These are phyloP conservation scores for Fusarium brachygibbosum DNA, from an alignment of 2,329 filamentous ascomycete species.

Conservation along the genomic window DNA sequence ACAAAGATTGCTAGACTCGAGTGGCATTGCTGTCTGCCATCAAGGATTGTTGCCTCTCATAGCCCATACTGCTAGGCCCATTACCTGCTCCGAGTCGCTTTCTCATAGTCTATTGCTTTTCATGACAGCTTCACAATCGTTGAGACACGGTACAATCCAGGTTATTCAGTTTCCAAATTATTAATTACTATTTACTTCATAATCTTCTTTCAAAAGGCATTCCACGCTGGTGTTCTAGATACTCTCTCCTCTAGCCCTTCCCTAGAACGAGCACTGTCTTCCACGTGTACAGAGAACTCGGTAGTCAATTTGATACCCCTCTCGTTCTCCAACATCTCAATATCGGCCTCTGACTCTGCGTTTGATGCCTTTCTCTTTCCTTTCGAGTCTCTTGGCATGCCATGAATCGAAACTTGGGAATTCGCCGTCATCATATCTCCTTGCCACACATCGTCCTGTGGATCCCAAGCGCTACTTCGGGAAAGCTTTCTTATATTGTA, in stretches of 20 bases:
- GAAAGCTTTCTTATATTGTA: slow-evolving; percentile 43
- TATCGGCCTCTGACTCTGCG: slow-evolving; percentile 29
- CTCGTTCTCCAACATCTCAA: slow-evolving; percentile 33
- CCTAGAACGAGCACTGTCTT: slow-evolving; percentile 34
- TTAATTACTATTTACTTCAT: background rate
- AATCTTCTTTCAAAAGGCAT: slow-evolving; percentile 26
- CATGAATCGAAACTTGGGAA: slow-evolving; percentile 22
- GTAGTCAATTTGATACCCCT: slow-evolving; percentile 40
- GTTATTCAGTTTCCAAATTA: background rate
- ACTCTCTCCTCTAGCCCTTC: slow-evolving; percentile 27
- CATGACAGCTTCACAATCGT: background rate
- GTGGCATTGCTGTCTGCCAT: background rate
- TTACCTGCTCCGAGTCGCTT: background rate
- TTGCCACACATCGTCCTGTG: slow-evolving; percentile 30
- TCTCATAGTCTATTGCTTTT: background rate
- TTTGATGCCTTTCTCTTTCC: slow-evolving; percentile 19
- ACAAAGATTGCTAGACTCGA: background rate
- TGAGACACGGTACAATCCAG: background rate
- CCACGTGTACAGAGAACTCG: slow-evolving; percentile 41
- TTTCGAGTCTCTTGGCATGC: slow-evolving; percentile 1
- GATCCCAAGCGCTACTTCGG: slow-evolving; percentile 27
- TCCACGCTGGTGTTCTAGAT: slow-evolving; percentile 36
- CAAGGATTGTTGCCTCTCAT: background rate
- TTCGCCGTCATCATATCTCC: slow-evolving; percentile 27
- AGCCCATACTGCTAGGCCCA: background rate